Evolutionary conservation across 2,329 filamentous ascomycete species (phyloP).

Genomic region (Trichoderma endophyticum): DNA sequence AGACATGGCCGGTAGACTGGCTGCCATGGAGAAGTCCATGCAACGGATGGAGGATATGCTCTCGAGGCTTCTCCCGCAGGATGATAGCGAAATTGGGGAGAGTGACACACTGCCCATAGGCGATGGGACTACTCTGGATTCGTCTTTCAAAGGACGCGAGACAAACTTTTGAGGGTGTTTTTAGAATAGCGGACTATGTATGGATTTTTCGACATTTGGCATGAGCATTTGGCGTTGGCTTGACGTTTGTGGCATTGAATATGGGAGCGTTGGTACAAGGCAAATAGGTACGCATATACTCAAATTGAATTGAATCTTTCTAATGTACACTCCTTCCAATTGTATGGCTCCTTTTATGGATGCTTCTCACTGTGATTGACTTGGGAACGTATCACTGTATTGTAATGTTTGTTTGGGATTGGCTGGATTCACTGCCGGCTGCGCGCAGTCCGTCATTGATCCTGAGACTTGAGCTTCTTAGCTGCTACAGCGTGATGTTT

Average conservation of each 20-base stretch:
- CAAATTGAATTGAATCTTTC: background rate
- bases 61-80: constrained; percentile 34
- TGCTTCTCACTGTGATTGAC: background rate
- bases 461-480: background rate
- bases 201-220: background rate
- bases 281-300: background rate
- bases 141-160: constrained; percentile 27
- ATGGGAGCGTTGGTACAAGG: background rate
- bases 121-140: constrained; percentile 31
- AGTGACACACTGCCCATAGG: constrained; percentile 3
- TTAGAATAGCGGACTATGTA: background rate
- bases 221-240: background rate
- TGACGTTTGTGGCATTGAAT: constrained; percentile 3
- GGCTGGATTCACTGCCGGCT: constrained; percentile 6
- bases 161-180: background rate
- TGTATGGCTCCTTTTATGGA: background rate
- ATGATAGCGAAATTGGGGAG: background rate
- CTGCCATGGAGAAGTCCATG: constrained; percentile 49
- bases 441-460: background rate
- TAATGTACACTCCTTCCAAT: too few species aligned
- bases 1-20: constrained; percentile 44
- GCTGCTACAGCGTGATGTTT: background rate
- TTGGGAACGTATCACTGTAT: background rate
- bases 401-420: background rate
- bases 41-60: constrained; percentile 49